A percentile compares a stretch with the other conserved stretches of the same genome.
These are phyloP conservation scores for Mycena galericulata DNA, from an alignment of 768 basidiomycete genomes.

Conservation along the genomic window DNA sequence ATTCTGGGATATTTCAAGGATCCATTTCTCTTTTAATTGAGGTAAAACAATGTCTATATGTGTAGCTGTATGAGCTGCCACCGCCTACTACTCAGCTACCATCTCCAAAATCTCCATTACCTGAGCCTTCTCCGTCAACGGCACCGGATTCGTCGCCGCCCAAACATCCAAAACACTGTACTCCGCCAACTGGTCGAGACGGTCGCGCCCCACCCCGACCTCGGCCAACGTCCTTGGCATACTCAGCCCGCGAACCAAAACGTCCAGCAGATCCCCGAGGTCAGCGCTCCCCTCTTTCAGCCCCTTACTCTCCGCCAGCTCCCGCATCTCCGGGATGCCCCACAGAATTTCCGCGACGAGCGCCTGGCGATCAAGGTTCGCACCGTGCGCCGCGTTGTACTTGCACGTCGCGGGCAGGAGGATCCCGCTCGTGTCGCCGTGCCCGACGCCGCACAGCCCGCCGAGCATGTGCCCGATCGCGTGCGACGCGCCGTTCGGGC, in stretches of 20 bases:
- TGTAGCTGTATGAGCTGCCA: no score
- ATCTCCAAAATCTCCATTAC: constrained; percentile 15
- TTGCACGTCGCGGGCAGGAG: constrained; percentile 11
- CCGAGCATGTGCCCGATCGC: constrained; percentile 19
- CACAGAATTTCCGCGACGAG: neutral
- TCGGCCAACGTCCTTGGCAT: constrained; percentile 13
- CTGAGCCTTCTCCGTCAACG: constrained; percentile 1
- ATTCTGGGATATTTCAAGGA: no score
- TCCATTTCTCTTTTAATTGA: no score
- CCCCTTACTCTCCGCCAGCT: constrained; percentile 5
- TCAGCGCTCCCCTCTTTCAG: neutral
- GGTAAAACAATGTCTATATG: no score
- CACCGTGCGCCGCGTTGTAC: neutral
- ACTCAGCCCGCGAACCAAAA: neutral
- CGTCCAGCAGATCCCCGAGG: constrained; percentile 6
- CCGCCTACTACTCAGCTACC: constrained; percentile 6
- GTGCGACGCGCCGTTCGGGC: constrained; percentile 9
- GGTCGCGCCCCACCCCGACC: constrained; percentile 2
- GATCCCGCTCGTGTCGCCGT: constrained; percentile 11
- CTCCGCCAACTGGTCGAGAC: constrained; percentile 4
- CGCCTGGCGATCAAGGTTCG: neutral
- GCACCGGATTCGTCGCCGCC: constrained; percentile 7
- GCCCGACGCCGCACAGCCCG: constrained; percentile 9
- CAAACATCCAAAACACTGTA: constrained; percentile 2
- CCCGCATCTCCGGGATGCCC: constrained; percentile 3